These are phyloP conservation scores for Yamadazyma atlantica DNA, from an alignment of 1,139 yeast species.

Conservation along the genomic window DNA sequence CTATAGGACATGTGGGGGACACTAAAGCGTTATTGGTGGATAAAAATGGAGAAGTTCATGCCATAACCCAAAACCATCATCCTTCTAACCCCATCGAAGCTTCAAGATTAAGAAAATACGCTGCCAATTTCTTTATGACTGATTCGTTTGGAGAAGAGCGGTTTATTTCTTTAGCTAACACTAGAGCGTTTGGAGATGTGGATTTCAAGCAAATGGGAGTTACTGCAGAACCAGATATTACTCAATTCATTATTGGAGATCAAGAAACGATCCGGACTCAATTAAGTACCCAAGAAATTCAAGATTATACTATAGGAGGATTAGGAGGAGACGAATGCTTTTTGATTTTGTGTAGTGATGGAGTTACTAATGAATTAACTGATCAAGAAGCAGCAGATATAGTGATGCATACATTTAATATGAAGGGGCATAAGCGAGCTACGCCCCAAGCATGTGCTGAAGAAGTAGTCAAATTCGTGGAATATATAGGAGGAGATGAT, in stretches of 20 bases:
- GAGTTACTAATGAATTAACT: conserved; percentile 73
- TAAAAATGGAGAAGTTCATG: conserved; percentile 72
- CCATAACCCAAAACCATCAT: conserved; percentile 80
- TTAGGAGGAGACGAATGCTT: conserved; percentile 82
- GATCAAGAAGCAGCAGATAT: conserved; percentile 94
- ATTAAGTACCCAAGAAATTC: conserved; percentile 40
- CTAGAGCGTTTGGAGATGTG: conserved; percentile 90
- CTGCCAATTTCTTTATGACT: conserved; percentile 74
- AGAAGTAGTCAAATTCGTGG: conserved; percentile 81
- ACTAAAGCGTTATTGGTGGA: conserved; percentile 85
- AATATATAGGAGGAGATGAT: conserved; percentile 89
- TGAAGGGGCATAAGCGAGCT: conserved; percentile 67
- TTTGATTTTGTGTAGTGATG: conserved; percentile 77
- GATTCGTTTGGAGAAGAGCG: conserved; percentile 95
- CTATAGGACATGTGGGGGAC: conserved; percentile 94
- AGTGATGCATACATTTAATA: conserved; percentile 67
- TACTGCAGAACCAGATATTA: conserved; percentile 87
- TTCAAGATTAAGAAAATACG: conserved; percentile 63
- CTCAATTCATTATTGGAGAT: conserved; percentile 64
- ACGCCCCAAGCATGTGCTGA: conserved; percentile 85
- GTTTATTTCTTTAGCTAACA: conserved; percentile 82
- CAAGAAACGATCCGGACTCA: conserved; percentile 29
- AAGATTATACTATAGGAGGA: conserved; percentile 46
- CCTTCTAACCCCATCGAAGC: conserved; percentile 83
- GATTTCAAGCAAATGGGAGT: conserved; percentile 81